A percentile compares a stretch with the other conserved stretches of the same genome.
Conservation (phyloP, 2,329 filamentous ascomycete species). For the Alternaria viburni region DNA sequence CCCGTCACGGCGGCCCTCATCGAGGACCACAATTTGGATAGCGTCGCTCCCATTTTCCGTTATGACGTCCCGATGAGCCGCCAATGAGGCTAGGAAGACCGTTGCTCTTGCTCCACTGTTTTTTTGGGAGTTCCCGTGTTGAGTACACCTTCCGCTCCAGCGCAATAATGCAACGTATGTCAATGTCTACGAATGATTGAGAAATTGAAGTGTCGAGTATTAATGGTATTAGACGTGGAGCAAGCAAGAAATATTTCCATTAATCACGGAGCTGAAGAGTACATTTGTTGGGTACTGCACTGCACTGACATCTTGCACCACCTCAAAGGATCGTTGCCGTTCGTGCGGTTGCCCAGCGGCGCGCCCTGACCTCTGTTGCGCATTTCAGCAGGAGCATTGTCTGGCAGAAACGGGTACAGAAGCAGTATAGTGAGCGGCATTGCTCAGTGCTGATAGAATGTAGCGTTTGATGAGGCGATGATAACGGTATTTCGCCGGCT, state of each 20-base stretch:
- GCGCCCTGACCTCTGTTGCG: constrained; percentile 12
- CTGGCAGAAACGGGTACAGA: constrained; percentile 22
- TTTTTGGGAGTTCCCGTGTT: not conserved
- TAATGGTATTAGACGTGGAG: not conserved
- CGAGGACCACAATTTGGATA: constrained; percentile 45
- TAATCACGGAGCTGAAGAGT: constrained; percentile 5
- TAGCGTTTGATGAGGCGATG: constrained; percentile 22
- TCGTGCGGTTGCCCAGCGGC: constrained; percentile 25
- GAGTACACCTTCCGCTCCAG: constrained; percentile 2
- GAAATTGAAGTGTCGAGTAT: not conserved
- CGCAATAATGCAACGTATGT: constrained; percentile 1
- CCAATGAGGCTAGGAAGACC: constrained; percentile 10
- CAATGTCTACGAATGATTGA: not conserved
- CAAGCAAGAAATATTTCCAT: not conserved
- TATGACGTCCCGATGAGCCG: constrained; percentile 40
- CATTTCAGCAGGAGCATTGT: constrained; percentile 12
- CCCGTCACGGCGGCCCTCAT: constrained; percentile 28
- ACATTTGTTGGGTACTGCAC: constrained; percentile 20
- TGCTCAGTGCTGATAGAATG: constrained; percentile 28
- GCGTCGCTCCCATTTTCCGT: constrained; percentile 33
- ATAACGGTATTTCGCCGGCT: constrained; percentile 27
- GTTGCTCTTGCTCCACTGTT: not conserved
- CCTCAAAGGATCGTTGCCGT: constrained; percentile 11
- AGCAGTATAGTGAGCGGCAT: constrained; percentile 35
- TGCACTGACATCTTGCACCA: not conserved